Evolutionary conservation across 768 basidiomycete species (phyloP), one percentile per base, ranked within the genome.

Genomic region (Dendrothele bispora): DNA sequence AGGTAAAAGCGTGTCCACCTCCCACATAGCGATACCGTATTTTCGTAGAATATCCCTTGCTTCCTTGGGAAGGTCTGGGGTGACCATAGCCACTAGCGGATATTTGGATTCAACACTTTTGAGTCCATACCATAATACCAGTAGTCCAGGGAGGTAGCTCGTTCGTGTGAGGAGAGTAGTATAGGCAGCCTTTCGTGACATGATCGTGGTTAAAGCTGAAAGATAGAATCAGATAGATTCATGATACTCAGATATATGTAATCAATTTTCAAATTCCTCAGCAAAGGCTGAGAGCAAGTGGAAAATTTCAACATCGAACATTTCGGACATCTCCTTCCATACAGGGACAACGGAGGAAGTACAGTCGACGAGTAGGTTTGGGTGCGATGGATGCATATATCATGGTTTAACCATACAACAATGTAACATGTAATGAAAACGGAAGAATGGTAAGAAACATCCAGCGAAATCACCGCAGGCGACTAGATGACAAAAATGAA

Each of bases 21-120:
- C 81, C 49, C 70, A 68, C 30, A 80, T 74, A 14, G 39, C 48
- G 55, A 95, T 84, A 1, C 75, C 78, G 7, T 74, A 68, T 38
- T 70, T 72, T 21, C 56, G 50, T 26, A 98, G 74, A 35, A 84
- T 62, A 21, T 69, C 66, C 39, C 75, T 74, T 10, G 73, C 77
- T 18, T 78, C 71, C 25, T 70, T 50, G 3, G 82, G 71, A 24
- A 93, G 61, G 2, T 70, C 60, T 4, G 81, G 69, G 1, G 90
- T 88, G 29, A 79, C 77, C 83, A 93, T 88, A 29, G 86, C 87
- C 36, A 92, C 73, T 15, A 94, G 72, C n/a, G 88, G 83, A 64
- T 91, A 92, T 50, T 72, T 71, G 14, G 85, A 83, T 14, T 73
- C 64, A 27, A 82, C 79, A 11, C 71, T 48, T 30, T 69, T 69